phyloP scores from a whole-genome alignment of 352 stramenopile species.

The Phytophthora nicotianae region DNA sequence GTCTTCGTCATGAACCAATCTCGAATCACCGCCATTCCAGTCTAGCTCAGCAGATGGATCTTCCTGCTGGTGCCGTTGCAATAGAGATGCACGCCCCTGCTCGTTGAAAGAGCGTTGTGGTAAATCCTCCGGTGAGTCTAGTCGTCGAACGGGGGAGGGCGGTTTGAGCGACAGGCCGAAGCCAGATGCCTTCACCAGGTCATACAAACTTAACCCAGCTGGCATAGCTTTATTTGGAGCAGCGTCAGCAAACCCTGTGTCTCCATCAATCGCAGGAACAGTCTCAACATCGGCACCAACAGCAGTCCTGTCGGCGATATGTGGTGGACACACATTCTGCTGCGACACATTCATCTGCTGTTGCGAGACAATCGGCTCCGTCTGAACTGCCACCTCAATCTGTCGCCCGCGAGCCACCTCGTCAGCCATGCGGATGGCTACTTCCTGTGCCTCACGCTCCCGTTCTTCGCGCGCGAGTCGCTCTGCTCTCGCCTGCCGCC shows the following conservation, averaged over 20 bases:
- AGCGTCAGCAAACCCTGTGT: slow-evolving; percentile 1
- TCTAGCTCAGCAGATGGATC: background rate
- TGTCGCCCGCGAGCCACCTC: slow-evolving; percentile 5
- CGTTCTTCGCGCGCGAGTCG: slow-evolving; percentile 18
- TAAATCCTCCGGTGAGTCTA: slow-evolving; percentile 7
- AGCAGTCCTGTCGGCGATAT: background rate
- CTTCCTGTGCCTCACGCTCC: slow-evolving; percentile 24
- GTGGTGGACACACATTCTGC: background rate
- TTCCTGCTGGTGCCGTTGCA: background rate
- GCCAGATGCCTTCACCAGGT: slow-evolving; percentile 43
- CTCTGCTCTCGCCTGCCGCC: slow-evolving; percentile 25
- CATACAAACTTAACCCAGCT: slow-evolving; percentile 45
- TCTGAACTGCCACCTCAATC: slow-evolving; percentile 23
- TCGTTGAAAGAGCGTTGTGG: slow-evolving; percentile 10
- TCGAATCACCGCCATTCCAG: slow-evolving; percentile 9
- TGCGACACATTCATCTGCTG: slow-evolving; percentile 23
- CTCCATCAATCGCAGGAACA: slow-evolving; percentile 13
- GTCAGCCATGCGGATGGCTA: slow-evolving; percentile 5
- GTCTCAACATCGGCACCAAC: background rate
- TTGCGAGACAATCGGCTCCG: slow-evolving; percentile 6
- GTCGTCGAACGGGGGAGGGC: slow-evolving; percentile 13
- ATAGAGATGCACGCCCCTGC: slow-evolving; percentile 1
- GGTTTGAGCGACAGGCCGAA: slow-evolving; percentile 15
- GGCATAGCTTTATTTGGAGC: slow-evolving; percentile 19
- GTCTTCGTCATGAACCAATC: slow-evolving; percentile 3